Evolutionary conservation across 225 moss, liverwort and hornwort genomes (phyloP), one percentile per base, ranked within the genome.

Genomic region (Polytrichum formosum): DNA sequence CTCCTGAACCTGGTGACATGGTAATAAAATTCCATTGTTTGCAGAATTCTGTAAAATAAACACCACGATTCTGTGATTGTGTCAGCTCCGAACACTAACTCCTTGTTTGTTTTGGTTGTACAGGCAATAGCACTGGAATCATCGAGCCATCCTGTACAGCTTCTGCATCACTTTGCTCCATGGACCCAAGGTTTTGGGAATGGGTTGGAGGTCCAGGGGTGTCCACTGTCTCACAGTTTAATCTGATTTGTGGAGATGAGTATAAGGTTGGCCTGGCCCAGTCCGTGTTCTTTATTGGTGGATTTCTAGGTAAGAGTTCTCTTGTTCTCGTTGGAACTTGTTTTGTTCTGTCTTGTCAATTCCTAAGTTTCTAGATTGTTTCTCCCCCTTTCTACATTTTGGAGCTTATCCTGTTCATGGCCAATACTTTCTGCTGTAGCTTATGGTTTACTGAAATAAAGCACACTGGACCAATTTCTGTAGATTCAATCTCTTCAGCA

Each of bases 201-300:
- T 92, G 92, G 92, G 79, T 81, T 27, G 89, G 75, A 62, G 91
- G 84, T 26, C 74, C 18, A 37, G 73, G 78, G 30, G 53, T 55
- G 46, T 87, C 95, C 10, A 89, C 89, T 0, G 88, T 95, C 19
- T 84, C 92, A 9, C 81, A 95, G 55, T 95, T 91, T 89, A 73
- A 71, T 55, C 89, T 95, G 35, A 80, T 91, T 22, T 95, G 95
- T 67, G 95, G 89, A 28, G 77, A 92, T 1, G 87, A 88, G 56
- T 92, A 95, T 73, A 95, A 95, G 85, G 84, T 80, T 54, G 91
- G 89, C 26, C 80, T 95, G 26, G 87, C 82, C 1, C 87, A 90
- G 63, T 81, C 86, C 2, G 70, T 82, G 8, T 90, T 91, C 77
- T 95, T 92, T 65, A 53, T 88, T 26, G 92, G 95, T 55, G 73